Evolutionary conservation across 805 yeast species (phyloP), one percentile per base, ranked within the genome.

Genomic region (Myxozyma kluyveri): DNA sequence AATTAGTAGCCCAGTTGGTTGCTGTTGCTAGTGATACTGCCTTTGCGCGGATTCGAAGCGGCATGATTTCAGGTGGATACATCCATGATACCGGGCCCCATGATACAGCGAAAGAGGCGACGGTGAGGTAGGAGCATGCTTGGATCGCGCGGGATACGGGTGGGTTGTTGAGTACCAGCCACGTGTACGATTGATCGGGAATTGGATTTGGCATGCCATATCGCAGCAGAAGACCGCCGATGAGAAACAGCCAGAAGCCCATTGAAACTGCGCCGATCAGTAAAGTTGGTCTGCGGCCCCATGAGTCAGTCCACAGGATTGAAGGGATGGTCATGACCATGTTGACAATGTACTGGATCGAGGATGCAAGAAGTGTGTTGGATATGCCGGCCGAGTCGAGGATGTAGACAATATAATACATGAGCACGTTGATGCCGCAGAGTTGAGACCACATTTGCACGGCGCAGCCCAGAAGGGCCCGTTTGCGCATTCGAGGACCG

Each of bases 271-370:
- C 80, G 56, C 91, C 91, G 52, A 69, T 66, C 47, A 84, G 65
- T 68, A 85, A 72, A 41, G 81, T 66, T 46, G 78, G 72, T 68
- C 90, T 78, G 67, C 91, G 80, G 60, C 95, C 95, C 64, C 80
- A 65, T 33, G 68, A 67, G 64, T 83, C 89, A 63, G 82, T 69
- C 39, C 75, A 66, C 32, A 69, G 64, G 56, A 81, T 77, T 35
- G 84, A 81, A 31, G 86, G 75, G 44, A 81, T 68, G 26, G 85
- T 81, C 56, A 76, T 70, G 50, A 67, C 65, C 56, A 74, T 71
- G 66, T 79, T 76, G 41, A 77, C 75, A 35, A 78, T 68, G 61
- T 76, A 76, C 56, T 72, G 69, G 50, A 72, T 73, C 55, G 74
- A 69, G 10, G 75, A 70, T 7, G 72, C 68, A 45, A 74, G 70